These are phyloP conservation scores for Senna tora DNA, from an alignment of 306 rosid genomes.

Conservation along the genomic window DNA sequence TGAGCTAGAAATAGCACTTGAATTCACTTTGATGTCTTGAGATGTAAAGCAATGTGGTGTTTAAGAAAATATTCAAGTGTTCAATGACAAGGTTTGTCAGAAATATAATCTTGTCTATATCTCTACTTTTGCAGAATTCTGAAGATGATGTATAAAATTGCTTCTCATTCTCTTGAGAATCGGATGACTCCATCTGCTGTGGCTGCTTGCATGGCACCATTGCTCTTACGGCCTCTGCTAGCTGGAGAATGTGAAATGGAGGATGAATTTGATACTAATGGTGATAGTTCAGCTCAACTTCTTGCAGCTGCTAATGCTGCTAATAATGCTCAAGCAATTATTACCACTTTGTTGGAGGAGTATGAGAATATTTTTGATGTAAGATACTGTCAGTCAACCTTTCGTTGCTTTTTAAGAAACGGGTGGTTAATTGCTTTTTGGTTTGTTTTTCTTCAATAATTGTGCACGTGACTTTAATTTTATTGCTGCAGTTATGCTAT, in stretches of 20 bases:
- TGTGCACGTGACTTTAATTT: conserved; percentile 7
- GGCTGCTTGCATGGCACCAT: conserved; percentile 99
- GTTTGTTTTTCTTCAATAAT: conserved; percentile 21
- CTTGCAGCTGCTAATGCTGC: conserved; percentile 99
- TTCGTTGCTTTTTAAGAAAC: not conserved
- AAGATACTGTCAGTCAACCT: conserved; percentile 42
- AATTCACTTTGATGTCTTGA: not conserved
- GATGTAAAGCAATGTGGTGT: not conserved
- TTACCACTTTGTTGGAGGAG: conserved; percentile 92
- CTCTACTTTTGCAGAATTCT: conserved; percentile 65
- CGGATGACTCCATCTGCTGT: conserved; percentile 97
- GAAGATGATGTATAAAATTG: conserved; percentile 92
- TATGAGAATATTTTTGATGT: conserved; percentile 90
- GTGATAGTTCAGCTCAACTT: conserved; percentile 96
- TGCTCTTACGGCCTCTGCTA: conserved; percentile 91
- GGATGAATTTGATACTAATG: conserved; percentile 85
- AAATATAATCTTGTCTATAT: not conserved
- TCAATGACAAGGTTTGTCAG: not conserved
- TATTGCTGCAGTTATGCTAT: conserved; percentile 16
- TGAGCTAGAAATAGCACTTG: not conserved
- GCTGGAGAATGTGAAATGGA: conserved; percentile 98
- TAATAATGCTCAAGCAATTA: conserved; percentile 91
- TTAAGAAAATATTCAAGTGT: not conserved
- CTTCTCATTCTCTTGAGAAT: conserved; percentile 84
- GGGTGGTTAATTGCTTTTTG: conserved; percentile 33